Evolutionary conservation across 2,329 filamentous ascomycete genomes (phyloP).

Genomic region (Sarocladium oryzae): DNA sequence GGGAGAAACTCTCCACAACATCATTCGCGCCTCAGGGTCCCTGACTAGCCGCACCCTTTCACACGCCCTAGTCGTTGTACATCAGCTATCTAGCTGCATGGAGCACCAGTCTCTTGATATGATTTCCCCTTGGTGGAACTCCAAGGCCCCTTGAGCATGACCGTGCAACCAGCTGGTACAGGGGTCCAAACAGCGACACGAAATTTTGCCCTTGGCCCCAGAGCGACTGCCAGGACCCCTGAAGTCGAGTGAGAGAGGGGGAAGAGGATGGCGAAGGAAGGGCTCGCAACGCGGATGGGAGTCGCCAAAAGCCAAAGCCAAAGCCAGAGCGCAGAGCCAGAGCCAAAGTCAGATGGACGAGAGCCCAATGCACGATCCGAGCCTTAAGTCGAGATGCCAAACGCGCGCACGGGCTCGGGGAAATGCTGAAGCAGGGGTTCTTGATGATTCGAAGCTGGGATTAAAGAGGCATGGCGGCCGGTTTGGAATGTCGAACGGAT

Average conservation of each 20-base stretch:
- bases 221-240: too few relatives aligned
- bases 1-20: background rate
- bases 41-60: background rate
- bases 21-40: background rate
- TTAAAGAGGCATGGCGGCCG: background rate
- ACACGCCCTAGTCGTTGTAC: background rate
- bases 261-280: too few relatives aligned
- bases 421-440: background rate
- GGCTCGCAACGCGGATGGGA: too few relatives aligned
- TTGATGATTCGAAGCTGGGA: background rate
- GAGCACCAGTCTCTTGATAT: background rate
- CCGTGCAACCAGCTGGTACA: background rate
- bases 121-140: constrained; percentile 4
- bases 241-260: too few relatives aligned
- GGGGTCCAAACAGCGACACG: background rate
- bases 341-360: background rate
- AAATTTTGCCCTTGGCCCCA: background rate
- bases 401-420: background rate
- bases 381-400: background rate
- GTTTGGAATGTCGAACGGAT: background rate
- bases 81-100: too few relatives aligned
- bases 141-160: background rate
- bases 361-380: background rate
- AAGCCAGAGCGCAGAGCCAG: too few relatives aligned
- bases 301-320: too few relatives aligned